Base-by-base conservation (phyloP, 2,329 filamentous ascomycete genomes). In the Colletotrichum sp. region DNA sequence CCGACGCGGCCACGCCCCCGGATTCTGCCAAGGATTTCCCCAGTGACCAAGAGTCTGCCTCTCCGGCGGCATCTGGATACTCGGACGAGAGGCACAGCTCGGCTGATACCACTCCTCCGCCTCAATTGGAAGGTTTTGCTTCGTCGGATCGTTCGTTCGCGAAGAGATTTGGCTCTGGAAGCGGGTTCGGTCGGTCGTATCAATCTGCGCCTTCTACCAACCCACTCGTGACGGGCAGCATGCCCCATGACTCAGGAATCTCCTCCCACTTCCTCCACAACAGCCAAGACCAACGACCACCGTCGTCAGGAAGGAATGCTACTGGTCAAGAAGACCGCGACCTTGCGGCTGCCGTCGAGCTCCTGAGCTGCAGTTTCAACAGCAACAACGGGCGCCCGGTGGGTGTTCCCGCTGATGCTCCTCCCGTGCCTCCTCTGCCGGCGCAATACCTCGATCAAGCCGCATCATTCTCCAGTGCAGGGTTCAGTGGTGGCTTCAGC, bases 21-120 rank as follows among this genome's bases (percentile, higher is more conserved):
- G 91, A 93, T 73, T 93, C 91, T 48, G 88, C 93, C 72, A 92
- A 92, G 80, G 91, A 93, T 80, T 92, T 91, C 80, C 90, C 93
- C 77, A 97, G 95, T 84, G 95, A 98, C 82, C 89, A 93, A 69
- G 96, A 96, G 43, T 97, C 95, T 38, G 70, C 77, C 36, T 98
- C 96, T 24, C 95, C 96, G 4, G 93, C 93, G 26, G 94, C 94
- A 24, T 98, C 95, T 34, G 93, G 92, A 30, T 95, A 93, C 69
- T 97, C 95, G 30, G 93, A 93, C 79, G 94, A 95, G 73, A 91
- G 92, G 70, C 90, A 93, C 81, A 98, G 96, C 87, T 98, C 96
- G 68, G 93, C 94, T 52, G 95, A 98, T 83, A 98, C 96, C 64
- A 98, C 96, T 18, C 97, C 97, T 61, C 96, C 96, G 69, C 96